A percentile compares a stretch with the other conserved stretches of the same genome.
phyloP scores from a whole-genome alignment of 208 protist genomes.

The Leishmania lainsoni region DNA sequence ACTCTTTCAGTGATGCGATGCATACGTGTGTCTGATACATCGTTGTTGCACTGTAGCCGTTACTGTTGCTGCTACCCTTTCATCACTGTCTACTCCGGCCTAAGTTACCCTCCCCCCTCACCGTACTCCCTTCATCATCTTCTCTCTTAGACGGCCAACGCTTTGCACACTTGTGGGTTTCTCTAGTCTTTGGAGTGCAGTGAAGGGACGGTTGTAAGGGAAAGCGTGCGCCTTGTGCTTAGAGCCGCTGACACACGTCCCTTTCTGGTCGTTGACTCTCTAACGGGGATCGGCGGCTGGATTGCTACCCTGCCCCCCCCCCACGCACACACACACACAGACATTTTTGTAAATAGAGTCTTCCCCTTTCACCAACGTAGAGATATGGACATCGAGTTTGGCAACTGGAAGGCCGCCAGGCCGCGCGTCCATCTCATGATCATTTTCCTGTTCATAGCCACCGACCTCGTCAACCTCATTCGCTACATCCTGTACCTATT shows the following conservation, averaged over 20 bases:
- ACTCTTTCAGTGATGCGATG: neutral
- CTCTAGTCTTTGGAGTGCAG: neutral
- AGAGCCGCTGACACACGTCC: neutral
- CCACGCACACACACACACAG: conserved; percentile 13
- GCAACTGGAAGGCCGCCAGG: conserved; percentile 31
- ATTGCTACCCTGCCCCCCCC: neutral
- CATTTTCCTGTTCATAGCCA: conserved; percentile 57
- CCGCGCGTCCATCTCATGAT: conserved; percentile 57
- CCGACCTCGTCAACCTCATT: conserved; percentile 64
- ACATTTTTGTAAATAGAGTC: neutral
- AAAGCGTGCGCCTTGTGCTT: neutral
- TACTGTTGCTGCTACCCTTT: neutral
- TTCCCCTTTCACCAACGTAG: neutral
- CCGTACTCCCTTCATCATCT: neutral
- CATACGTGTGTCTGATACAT: neutral
- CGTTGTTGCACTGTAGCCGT: neutral
- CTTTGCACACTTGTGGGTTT: neutral
- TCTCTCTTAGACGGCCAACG: neutral
- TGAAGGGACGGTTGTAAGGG: neutral
- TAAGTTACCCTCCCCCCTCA: too few species aligned
- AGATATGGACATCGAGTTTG: conserved; percentile 14
- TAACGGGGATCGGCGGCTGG: neutral
- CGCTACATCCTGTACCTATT: conserved; percentile 61
- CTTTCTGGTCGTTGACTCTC: neutral
- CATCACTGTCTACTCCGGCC: neutral